A percentile compares a stretch with the other conserved stretches of the same genome.
Evolutionary conservation across 148 eudicot species (phyloP).

Genomic region (Camellia japonica): DNA sequence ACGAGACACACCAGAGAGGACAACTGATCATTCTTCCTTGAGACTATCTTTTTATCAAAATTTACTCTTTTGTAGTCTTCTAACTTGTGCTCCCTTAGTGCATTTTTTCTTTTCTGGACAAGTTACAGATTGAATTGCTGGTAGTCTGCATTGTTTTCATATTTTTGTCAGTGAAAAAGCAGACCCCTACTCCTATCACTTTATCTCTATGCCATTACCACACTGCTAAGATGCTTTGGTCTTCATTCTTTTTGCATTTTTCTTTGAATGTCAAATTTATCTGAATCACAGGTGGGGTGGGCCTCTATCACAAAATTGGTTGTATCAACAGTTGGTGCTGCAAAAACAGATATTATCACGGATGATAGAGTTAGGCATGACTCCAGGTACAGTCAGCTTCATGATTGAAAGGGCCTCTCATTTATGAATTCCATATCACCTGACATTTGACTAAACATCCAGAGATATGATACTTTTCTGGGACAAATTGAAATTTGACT

Average conservation of each 20-base stretch:
- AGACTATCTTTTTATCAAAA: neutral
- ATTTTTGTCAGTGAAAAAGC: neutral
- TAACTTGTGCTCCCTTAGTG: neutral
- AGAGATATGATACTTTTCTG: neutral
- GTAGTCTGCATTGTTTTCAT: neutral
- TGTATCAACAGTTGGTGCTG: slow-evolving; percentile 73
- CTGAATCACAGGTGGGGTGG: slow-evolving; percentile 87
- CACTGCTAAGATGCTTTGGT: neutral
- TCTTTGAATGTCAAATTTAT: slow-evolving; percentile 8
- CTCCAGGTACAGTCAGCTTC: slow-evolving; percentile 64
- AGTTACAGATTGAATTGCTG: neutral
- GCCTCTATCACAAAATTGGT: slow-evolving; percentile 88
- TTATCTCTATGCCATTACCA: neutral
- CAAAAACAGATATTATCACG: slow-evolving; percentile 83
- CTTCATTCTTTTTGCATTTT: slow-evolving; percentile 3
- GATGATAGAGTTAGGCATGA: slow-evolving; percentile 93
- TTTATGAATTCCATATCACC: neutral
- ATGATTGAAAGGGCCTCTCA: neutral
- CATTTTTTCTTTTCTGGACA: neutral
- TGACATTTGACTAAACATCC: neutral
- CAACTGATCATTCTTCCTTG: neutral
- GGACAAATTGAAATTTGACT: neutral
- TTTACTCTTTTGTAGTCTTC: neutral
- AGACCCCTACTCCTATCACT: neutral
- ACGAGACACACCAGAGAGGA: neutral